phyloP scores from a whole-genome alignment of 202 grass and related monocot species.

The Schoenoplectus tabernaemontani region DNA sequence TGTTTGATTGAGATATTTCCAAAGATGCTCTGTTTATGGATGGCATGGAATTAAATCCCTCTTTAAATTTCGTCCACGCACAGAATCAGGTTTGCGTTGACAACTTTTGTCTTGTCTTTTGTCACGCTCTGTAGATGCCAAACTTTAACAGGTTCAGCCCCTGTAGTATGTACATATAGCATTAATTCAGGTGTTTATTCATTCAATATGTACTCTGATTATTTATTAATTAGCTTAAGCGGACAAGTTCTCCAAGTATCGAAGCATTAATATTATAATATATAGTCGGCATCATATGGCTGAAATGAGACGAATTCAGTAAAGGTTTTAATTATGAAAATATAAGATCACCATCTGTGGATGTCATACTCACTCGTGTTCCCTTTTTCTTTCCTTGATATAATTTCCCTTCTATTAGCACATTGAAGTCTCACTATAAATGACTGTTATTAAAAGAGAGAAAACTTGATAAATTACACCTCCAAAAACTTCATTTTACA shows the following conservation, averaged over 20 bases:
- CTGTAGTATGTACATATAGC: no score
- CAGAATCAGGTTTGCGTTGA: background rate
- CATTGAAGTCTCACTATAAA: no score
- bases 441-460: no score
- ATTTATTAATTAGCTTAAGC: no score
- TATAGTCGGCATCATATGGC: background rate
- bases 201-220: no score
- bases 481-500: constrained; percentile 13
- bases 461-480: background rate
- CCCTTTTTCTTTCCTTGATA: no score
- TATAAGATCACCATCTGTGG: background rate
- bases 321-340: no score
- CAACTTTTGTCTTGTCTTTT: background rate
- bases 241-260: no score
- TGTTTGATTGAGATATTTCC: background rate
- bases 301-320: background rate
- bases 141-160: background rate
- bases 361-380: no score
- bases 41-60: background rate
- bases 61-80: background rate
- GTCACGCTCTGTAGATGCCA: background rate
- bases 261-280: no score
- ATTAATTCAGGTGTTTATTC: no score
- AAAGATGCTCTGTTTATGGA: background rate
- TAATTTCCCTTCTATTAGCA: no score